Evolutionary conservation across 106 monocot species (phyloP).

Genomic region (Allium cepa): DNA sequence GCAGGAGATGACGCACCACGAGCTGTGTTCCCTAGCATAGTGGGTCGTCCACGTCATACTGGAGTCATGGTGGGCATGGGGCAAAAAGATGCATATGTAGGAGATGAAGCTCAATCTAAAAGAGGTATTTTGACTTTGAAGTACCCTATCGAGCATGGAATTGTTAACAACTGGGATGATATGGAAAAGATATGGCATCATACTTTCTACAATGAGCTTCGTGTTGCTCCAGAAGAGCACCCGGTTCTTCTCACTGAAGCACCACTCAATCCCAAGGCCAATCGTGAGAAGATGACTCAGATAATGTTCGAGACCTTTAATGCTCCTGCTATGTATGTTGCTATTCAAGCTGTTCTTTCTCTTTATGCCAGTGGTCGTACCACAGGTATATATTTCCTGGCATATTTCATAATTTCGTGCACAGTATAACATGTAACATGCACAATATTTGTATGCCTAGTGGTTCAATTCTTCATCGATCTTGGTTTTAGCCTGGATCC

Average conservation of each 20-base stretch:
- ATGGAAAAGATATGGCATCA: constrained; percentile 21
- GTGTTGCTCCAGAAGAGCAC: constrained; percentile 25
- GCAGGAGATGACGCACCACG: constrained; percentile 25
- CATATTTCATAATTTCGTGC: neutral
- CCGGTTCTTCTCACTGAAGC: constrained; percentile 22
- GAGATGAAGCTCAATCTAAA: constrained; percentile 20
- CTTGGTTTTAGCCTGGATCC: neutral
- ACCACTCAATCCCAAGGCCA: constrained; percentile 22
- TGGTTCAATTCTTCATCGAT: neutral
- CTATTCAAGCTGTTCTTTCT: constrained; percentile 15
- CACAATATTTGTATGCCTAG: neutral
- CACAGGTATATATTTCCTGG: constrained; percentile 10
- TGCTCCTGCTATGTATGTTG: constrained; percentile 16
- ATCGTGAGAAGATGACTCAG: constrained; percentile 24
- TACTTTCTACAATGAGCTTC: constrained; percentile 26
- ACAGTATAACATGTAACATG: neutral
- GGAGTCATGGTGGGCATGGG: constrained; percentile 17
- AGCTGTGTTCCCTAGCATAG: constrained; percentile 22
- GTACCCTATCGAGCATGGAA: constrained; percentile 26
- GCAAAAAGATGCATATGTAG: constrained; percentile 14
- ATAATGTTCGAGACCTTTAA: constrained; percentile 19
- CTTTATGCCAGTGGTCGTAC: constrained; percentile 29
- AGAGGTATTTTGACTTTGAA: constrained; percentile 23
- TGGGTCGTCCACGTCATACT: constrained; percentile 17
- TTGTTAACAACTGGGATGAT: constrained; percentile 26